phyloP scores from a whole-genome alignment of 2,329 filamentous ascomycete species.

The Alternaria viburni region DNA sequence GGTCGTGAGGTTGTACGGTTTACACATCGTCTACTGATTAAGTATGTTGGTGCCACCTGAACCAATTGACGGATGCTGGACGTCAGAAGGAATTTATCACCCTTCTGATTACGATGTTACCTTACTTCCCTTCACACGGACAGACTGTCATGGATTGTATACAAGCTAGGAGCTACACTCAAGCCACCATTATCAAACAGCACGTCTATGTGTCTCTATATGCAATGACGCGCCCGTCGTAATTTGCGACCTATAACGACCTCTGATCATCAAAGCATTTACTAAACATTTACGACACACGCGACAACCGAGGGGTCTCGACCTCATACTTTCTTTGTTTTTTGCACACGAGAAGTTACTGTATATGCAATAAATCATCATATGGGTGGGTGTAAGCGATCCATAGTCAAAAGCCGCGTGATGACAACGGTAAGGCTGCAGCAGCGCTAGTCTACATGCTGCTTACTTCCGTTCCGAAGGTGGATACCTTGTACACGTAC shows the following conservation, averaged over 20 bases:
- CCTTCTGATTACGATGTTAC: neutral
- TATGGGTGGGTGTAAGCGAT: neutral
- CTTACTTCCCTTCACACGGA: neutral
- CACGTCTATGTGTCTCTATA: neutral
- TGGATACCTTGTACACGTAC: neutral
- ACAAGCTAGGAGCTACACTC: neutral
- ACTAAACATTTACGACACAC: neutral
- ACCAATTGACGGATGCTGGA: neutral
- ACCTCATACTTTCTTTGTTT: neutral
- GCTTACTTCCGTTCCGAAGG: neutral
- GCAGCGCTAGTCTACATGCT: neutral
- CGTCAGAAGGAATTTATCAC: neutral
- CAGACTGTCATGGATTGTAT: neutral
- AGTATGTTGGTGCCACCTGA: neutral
- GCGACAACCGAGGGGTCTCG: too few species aligned
- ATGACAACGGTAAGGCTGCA: conserved; percentile 10
- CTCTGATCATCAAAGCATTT: neutral
- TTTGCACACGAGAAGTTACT: neutral
- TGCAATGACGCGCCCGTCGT: neutral
- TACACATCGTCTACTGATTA: neutral
- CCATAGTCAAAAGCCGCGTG: neutral
- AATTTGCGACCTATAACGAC: neutral
- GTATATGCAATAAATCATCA: neutral
- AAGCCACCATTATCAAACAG: neutral
- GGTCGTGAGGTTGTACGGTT: neutral